phyloP scores from a whole-genome alignment of 306 rosid genomes.

The Senna tora region DNA sequence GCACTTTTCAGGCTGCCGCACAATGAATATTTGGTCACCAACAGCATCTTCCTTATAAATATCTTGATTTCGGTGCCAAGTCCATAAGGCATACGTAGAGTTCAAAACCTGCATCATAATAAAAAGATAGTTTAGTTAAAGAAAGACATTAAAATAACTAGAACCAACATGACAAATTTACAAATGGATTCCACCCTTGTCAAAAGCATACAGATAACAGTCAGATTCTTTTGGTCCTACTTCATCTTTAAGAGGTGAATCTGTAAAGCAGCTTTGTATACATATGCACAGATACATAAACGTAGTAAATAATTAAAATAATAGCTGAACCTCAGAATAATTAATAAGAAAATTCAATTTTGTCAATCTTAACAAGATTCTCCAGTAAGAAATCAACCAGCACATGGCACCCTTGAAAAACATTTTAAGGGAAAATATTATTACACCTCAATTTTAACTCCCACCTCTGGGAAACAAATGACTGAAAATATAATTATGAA shows the following conservation, averaged over 20 bases:
- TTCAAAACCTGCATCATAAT: constrained; percentile 64
- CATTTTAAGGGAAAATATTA: neutral
- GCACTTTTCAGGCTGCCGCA: constrained; percentile 77
- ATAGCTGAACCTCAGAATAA: neutral
- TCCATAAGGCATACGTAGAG: constrained; percentile 86
- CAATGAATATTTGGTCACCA: constrained; percentile 83
- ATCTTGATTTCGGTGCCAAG: constrained; percentile 93
- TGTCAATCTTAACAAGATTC: neutral
- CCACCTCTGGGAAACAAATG: neutral
- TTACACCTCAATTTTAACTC: neutral
- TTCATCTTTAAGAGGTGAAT: neutral
- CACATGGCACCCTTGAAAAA: neutral
- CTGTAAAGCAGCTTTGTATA: neutral
- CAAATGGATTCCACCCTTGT: constrained; percentile 1
- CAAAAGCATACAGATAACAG: neutral
- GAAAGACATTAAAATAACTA: neutral
- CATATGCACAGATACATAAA: neutral
- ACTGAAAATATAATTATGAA: neutral
- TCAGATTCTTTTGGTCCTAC: neutral
- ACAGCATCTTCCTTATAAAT: constrained; percentile 57
- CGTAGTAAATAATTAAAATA: neutral
- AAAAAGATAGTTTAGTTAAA: neutral
- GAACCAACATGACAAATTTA: neutral
- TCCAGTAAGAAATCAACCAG: neutral
- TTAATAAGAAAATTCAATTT: neutral